A percentile compares a stretch with the other conserved stretches of the same genome.
Conservation (phyloP, 1,284 basidiomycete genomes). For the Cryptococcus wingfieldii region DNA sequence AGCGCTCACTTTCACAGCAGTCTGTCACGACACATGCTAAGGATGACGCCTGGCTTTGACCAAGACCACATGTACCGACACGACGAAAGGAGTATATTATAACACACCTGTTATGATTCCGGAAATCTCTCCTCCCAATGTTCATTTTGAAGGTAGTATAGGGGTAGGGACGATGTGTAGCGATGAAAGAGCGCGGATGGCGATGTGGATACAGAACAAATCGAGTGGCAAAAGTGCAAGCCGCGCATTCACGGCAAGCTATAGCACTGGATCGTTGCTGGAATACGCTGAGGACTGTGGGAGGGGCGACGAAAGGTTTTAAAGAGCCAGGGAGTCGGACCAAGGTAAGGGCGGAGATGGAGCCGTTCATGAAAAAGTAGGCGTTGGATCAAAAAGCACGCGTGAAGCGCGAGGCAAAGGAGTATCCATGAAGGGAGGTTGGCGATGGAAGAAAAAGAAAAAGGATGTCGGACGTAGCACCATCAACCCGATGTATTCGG, state of each 20-base stretch:
- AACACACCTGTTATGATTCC: slow-evolving; percentile 26
- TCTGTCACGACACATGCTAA: not conserved
- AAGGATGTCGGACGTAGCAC: not conserved
- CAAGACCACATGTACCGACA: not conserved
- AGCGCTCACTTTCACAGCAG: not conserved
- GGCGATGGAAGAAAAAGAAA: not conserved
- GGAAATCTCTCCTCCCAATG: slow-evolving; percentile 24
- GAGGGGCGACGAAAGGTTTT: not conserved
- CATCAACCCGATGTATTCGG: not conserved
- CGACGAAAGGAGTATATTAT: not conserved
- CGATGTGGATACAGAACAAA: not conserved
- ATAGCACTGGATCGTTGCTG: no score
- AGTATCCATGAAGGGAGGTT: not conserved
- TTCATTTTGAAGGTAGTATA: slow-evolving; percentile 19
- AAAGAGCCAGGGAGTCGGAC: not conserved
- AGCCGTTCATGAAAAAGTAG: not conserved
- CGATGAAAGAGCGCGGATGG: not conserved
- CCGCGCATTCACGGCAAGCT: not conserved
- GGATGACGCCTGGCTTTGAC: not conserved
- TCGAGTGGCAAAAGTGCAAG: not conserved
- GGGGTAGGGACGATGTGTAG: not conserved
- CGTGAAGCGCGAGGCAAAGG: not conserved
- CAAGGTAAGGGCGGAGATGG: not conserved
- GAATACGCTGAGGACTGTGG: no score
- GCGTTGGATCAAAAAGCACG: not conserved